Conservation (phyloP, 495 filamentous ascomycete genomes). For the Lasiosphaeria ovina region DNA sequence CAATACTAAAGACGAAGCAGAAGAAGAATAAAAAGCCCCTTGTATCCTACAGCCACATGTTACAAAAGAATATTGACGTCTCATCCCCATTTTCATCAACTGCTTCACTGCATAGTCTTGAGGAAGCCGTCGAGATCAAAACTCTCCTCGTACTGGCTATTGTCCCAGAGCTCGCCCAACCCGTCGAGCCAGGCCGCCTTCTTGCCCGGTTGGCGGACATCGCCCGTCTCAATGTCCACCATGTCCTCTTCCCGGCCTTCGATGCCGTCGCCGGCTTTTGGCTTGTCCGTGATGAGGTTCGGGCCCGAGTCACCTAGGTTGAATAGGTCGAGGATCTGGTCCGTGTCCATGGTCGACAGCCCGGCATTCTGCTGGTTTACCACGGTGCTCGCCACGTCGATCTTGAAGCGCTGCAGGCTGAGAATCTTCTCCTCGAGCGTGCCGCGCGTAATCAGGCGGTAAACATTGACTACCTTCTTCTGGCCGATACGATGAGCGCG, state of each 20-base stretch:
- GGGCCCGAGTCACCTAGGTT: slow-evolving; percentile 79
- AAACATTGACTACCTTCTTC: slow-evolving; percentile 99
- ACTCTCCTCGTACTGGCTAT: slow-evolving; percentile 92
- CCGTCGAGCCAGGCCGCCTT: slow-evolving; percentile 92
- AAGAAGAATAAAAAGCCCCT: background rate
- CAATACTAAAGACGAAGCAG: too few species aligned
- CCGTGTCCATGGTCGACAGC: slow-evolving; percentile 91
- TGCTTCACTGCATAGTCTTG: slow-evolving; percentile 71
- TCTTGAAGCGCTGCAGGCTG: slow-evolving; percentile 98
- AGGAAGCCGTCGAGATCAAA: slow-evolving; percentile 93
- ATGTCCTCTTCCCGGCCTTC: slow-evolving; percentile 81
- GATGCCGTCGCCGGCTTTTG: slow-evolving; percentile 38
- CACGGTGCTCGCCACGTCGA: slow-evolving; percentile 95
- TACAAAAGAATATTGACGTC: background rate
- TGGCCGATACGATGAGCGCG: slow-evolving; percentile 97
- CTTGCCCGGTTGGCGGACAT: slow-evolving; percentile 92
- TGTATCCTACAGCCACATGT: background rate
- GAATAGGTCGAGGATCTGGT: slow-evolving; percentile 96
- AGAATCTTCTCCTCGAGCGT: slow-evolving; percentile 99
- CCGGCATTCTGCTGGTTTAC: slow-evolving; percentile 99
- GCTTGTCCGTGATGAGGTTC: slow-evolving; percentile 58
- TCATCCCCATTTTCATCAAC: background rate
- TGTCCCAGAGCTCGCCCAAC: slow-evolving; percentile 93
- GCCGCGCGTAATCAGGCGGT: slow-evolving; percentile 89
- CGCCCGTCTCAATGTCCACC: slow-evolving; percentile 86